Evolutionary conservation across 2,329 filamentous ascomycete species (phyloP).

Genomic region (Aspergillus transmontanensis): DNA sequence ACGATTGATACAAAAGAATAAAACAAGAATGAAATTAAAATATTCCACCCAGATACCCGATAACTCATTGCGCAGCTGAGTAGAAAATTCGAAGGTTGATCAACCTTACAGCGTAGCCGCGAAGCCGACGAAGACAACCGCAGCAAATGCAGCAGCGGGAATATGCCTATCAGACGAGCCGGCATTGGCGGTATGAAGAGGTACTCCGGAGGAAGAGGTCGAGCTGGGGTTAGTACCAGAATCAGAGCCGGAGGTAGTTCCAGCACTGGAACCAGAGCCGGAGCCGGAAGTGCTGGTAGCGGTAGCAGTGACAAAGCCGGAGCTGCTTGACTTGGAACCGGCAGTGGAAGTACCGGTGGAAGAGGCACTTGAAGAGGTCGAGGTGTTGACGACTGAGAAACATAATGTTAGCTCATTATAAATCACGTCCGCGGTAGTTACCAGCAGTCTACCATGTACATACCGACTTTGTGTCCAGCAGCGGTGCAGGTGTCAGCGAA

Average conservation of each 20-base stretch:
- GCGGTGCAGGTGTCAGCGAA: conserved; percentile 43
- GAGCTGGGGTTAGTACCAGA: conserved; percentile 24
- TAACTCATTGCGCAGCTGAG: conserved; percentile 2
- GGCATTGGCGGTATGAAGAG: conserved; percentile 24
- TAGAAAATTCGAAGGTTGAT: conserved; percentile 6
- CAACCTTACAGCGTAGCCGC: conserved; percentile 38
- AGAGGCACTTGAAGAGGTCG: conserved; percentile 23
- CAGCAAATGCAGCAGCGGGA: conserved; percentile 40
- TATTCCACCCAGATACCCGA: conserved; percentile 5
- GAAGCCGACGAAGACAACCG: conserved; percentile 45
- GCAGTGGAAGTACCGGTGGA: conserved; percentile 30
- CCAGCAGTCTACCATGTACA: background rate
- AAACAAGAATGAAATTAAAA: conserved; percentile 11
- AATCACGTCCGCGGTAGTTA: background rate
- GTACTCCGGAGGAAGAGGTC: conserved; percentile 21
- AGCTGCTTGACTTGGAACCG: conserved; percentile 28
- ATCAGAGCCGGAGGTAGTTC: conserved; percentile 16
- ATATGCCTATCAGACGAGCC: conserved; percentile 36
- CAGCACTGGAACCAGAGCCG: conserved; percentile 10
- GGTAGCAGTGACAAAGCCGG: conserved; percentile 26
- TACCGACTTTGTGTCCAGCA: conserved; percentile 46
- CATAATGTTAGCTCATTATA: conserved; percentile 6
- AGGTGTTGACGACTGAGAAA: conserved; percentile 15
- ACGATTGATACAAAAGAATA: conserved; percentile 7
- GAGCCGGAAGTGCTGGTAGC: conserved; percentile 26